Conservation (phyloP, 768 basidiomycete species). For the Hortiboletus campestris region DNA sequence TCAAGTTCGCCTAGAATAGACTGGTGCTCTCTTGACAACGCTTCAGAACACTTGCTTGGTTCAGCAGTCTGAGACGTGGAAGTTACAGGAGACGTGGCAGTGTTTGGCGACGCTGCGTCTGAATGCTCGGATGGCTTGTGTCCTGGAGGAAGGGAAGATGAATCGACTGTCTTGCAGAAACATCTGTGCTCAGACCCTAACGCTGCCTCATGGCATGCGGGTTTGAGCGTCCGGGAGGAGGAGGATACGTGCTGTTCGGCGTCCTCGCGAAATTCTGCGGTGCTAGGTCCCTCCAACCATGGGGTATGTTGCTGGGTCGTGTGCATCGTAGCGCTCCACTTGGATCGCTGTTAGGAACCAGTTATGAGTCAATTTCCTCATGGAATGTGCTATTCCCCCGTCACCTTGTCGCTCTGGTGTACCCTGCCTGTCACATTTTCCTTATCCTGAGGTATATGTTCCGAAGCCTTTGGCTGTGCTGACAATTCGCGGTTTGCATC, state of each 20-base stretch:
- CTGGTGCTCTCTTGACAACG: background rate
- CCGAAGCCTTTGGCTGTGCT: background rate
- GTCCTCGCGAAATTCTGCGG: background rate
- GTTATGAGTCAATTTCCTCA: background rate
- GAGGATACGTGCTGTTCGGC: background rate
- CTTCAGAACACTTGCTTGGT: background rate
- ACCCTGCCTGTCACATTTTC: background rate
- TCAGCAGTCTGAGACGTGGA: background rate
- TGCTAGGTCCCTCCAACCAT: too few relatives aligned
- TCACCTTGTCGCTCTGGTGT: background rate
- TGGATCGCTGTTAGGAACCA: background rate
- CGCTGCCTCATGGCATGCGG: background rate
- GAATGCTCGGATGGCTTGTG: background rate
- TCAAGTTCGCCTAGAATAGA: background rate
- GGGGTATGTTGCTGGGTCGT: too few relatives aligned
- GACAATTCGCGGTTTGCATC: background rate
- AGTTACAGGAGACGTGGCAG: too few relatives aligned
- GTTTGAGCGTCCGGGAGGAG: background rate
- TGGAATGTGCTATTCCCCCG: background rate
- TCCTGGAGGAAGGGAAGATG: background rate
- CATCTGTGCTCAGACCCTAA: background rate
- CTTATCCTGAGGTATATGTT: background rate
- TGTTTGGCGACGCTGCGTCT: background rate
- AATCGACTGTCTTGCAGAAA: background rate
- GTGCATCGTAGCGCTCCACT: background rate